phyloP scores from a whole-genome alignment of 2,329 filamentous ascomycete species.

The Colletotrichum eleusines region DNA sequence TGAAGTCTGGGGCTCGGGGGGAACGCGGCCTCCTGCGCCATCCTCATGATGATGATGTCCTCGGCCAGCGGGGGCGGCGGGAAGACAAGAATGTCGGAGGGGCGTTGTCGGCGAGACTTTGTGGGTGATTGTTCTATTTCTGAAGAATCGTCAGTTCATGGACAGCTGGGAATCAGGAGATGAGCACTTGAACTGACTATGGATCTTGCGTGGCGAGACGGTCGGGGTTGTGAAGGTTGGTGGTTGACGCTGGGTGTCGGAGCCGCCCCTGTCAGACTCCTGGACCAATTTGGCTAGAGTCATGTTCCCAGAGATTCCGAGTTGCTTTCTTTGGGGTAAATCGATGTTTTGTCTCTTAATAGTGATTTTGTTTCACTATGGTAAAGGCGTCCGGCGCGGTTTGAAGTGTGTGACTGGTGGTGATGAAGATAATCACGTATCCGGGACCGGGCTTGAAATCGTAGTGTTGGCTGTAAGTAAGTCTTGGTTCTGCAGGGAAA shows the following conservation, averaged over 20 bases:
- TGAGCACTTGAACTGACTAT: neutral
- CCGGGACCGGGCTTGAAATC: too few species aligned
- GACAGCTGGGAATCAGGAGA: neutral
- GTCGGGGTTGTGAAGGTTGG: neutral
- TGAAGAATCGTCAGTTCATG: neutral
- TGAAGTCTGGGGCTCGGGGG: neutral
- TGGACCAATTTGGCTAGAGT: neutral
- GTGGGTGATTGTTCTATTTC: neutral
- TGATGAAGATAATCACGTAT: neutral
- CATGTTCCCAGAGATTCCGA: neutral
- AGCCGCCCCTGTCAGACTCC: too few species aligned
- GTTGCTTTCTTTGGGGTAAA: neutral
- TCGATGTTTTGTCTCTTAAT: neutral
- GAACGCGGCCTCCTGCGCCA: neutral
- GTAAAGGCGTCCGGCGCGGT: neutral
- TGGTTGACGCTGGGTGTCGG: neutral
- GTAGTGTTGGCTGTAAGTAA: neutral
- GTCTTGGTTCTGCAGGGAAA: too few species aligned
- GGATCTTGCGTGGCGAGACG: neutral
- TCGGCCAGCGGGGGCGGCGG: neutral
- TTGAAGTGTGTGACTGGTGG: neutral
- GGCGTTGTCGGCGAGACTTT: neutral
- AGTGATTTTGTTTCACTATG: neutral
- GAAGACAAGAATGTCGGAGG: slow-evolving; percentile 1
- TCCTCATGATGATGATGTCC: neutral